Evolutionary conservation across 2,329 filamentous ascomycete genomes (phyloP).

Genomic region (Berkeleyomyces basicola): DNA sequence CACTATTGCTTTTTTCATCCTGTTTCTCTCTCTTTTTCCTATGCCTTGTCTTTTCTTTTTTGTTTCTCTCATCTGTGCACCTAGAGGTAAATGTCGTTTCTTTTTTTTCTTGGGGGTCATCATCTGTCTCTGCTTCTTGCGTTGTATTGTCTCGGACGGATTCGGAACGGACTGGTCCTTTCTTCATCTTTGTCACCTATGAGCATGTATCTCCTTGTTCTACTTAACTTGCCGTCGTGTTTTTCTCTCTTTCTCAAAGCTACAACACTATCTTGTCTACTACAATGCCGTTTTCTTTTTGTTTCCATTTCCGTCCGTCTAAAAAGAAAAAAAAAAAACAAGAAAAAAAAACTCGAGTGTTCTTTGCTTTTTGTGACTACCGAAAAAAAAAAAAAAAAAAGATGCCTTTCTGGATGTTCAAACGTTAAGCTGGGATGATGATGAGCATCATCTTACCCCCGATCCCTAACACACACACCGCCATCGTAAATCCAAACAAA

Average conservation of each 20-base stretch:
- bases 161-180: background rate
- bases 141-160: background rate
- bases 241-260: background rate
- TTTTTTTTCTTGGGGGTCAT: background rate
- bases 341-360: background rate
- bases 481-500: too few species aligned
- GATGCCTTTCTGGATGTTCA: too few species aligned
- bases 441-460: too few species aligned
- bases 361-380: too few species aligned
- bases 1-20: background rate
- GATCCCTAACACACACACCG: too few species aligned
- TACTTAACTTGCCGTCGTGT: background rate
- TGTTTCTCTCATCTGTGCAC: background rate
- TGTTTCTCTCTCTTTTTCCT: background rate
- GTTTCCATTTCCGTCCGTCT: background rate
- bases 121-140: slow-evolving; percentile 1
- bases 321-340: background rate
- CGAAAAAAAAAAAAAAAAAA: too few species aligned
- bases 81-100: background rate
- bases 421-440: too few species aligned
- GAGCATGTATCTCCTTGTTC: background rate
- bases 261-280: background rate
- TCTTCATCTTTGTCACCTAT: background rate
- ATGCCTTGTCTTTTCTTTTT: background rate
- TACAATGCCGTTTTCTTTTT: background rate